A percentile compares a stretch with the other conserved stretches of the same genome.
These are phyloP conservation scores for Pseudogymnoascus sp. DNA, from an alignment of 2,329 filamentous ascomycete genomes.

Conservation along the genomic window DNA sequence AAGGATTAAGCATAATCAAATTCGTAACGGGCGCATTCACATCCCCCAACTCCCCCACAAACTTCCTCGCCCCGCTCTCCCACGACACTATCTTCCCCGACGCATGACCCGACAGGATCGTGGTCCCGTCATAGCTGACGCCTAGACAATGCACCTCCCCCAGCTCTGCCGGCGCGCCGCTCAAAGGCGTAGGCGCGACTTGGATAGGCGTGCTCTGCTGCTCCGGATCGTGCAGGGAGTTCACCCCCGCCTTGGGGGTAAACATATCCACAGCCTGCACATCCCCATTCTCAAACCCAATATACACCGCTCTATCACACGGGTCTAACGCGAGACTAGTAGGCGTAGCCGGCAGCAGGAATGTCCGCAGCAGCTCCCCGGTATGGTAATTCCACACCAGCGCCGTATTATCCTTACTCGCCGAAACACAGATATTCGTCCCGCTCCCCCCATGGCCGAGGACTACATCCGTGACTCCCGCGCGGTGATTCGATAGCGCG, in stretches of 20 bases:
- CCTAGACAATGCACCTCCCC: slow-evolving; percentile 61
- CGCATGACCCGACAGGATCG: slow-evolving; percentile 70
- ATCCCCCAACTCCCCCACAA: slow-evolving; percentile 23
- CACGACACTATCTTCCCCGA: slow-evolving; percentile 73
- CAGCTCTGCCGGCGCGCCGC: slow-evolving; percentile 50
- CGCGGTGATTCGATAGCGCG: slow-evolving; percentile 70
- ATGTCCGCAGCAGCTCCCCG: slow-evolving; percentile 68
- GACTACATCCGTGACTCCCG: slow-evolving; percentile 57
- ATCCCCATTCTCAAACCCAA: slow-evolving; percentile 71
- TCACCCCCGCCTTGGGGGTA: slow-evolving; percentile 46
- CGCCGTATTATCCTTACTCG: slow-evolving; percentile 77
- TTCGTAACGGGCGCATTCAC: slow-evolving; percentile 80
- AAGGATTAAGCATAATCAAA: slow-evolving; percentile 61
- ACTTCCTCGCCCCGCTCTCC: slow-evolving; percentile 49
- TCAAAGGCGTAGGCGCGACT: slow-evolving; percentile 42
- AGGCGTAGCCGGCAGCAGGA: slow-evolving; percentile 68
- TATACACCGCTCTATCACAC: slow-evolving; percentile 72
- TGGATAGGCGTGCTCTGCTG: slow-evolving; percentile 51
- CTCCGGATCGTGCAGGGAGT: slow-evolving; percentile 34
- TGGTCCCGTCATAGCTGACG: slow-evolving; percentile 75
- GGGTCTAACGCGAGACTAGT: slow-evolving; percentile 71
- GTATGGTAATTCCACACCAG: slow-evolving; percentile 89
- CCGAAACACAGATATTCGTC: slow-evolving; percentile 76
- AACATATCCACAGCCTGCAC: slow-evolving; percentile 73
- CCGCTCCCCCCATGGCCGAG: slow-evolving; percentile 60